Evolutionary conservation across 2,329 filamentous ascomycete species (phyloP).

Genomic region (Sporothrix inflata): DNA sequence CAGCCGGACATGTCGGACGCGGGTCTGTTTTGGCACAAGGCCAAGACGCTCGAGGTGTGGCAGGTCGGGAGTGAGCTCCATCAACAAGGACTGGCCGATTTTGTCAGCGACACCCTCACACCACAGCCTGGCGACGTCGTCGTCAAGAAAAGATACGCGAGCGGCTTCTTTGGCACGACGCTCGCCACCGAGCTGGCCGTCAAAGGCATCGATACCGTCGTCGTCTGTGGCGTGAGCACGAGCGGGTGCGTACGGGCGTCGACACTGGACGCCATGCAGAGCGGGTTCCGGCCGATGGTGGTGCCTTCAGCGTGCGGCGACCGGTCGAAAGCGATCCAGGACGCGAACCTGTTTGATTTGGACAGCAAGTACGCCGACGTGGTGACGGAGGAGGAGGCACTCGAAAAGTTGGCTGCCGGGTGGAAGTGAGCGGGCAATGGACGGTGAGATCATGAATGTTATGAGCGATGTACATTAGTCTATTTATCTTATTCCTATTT

Average conservation of each 20-base stretch:
- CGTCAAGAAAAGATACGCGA: conserved; percentile 50
- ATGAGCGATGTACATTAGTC: not conserved
- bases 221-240: conserved; percentile 53
- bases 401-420: not conserved
- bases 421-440: not conserved
- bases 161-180: conserved; percentile 52
- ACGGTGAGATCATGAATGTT: not conserved
- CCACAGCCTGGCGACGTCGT: conserved; percentile 43
- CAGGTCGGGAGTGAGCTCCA: conserved; percentile 41
- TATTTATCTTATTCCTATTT: not conserved
- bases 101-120: conserved; percentile 44
- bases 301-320: conserved; percentile 52
- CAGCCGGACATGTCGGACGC: conserved; percentile 50
- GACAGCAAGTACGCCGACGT: conserved; percentile 23
- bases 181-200: conserved; percentile 45
- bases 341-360: conserved; percentile 48
- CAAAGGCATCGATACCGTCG: conserved; percentile 44
- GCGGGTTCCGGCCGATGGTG: conserved; percentile 52
- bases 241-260: conserved; percentile 51
- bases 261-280: conserved; percentile 50
- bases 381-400: conserved; percentile 7
- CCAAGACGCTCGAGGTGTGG: conserved; percentile 48
- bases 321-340: conserved; percentile 48
- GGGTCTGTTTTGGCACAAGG: conserved; percentile 49
- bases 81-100: conserved; percentile 44